Percentiles rank a stretch among this genome's conserved stretches.
Evolutionary conservation across 129 eudicot species (phyloP).

Genomic region (Silybum marianum): DNA sequence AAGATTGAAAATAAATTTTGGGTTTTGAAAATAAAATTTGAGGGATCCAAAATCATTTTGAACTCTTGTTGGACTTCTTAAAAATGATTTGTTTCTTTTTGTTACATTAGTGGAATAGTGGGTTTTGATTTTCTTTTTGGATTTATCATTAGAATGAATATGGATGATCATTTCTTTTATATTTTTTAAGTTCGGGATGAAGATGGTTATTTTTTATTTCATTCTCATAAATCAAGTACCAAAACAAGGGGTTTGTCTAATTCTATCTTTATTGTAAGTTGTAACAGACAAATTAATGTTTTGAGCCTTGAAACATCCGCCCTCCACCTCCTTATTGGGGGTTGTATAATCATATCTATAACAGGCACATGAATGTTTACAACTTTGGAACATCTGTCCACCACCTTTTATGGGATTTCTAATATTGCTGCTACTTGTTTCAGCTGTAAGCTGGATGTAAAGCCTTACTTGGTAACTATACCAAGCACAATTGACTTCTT

Average conservation of each 20-base stretch:
- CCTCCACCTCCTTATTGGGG: neutral
- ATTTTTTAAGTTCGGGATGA: neutral
- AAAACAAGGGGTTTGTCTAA: neutral
- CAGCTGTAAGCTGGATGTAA: slow-evolving; percentile 13
- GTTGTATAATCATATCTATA: slow-evolving; percentile 1
- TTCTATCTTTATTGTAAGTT: neutral
- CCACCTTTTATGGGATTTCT: slow-evolving; percentile 1
- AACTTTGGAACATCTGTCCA: slow-evolving; percentile 8
- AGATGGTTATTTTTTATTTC: neutral
- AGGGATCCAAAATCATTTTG: neutral
- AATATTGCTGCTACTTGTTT: slow-evolving; percentile 6
- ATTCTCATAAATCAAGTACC: neutral
- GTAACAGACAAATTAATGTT: slow-evolving; percentile 16
- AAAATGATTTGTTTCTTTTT: neutral
- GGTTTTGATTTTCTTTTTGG: neutral
- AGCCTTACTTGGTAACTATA: neutral
- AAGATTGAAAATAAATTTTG: neutral
- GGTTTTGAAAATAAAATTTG: neutral
- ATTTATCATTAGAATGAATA: too few relatives aligned
- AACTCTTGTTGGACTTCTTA: neutral
- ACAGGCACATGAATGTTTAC: slow-evolving; percentile 9
- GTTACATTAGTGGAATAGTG: neutral
- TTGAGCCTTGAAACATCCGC: neutral
- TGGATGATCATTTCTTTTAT: neutral
- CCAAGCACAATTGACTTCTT: neutral